A percentile compares a stretch with the other conserved stretches of the same genome.
Conservation (phyloP, 495 filamentous ascomycete genomes). For the Penicillium cataractarum region DNA sequence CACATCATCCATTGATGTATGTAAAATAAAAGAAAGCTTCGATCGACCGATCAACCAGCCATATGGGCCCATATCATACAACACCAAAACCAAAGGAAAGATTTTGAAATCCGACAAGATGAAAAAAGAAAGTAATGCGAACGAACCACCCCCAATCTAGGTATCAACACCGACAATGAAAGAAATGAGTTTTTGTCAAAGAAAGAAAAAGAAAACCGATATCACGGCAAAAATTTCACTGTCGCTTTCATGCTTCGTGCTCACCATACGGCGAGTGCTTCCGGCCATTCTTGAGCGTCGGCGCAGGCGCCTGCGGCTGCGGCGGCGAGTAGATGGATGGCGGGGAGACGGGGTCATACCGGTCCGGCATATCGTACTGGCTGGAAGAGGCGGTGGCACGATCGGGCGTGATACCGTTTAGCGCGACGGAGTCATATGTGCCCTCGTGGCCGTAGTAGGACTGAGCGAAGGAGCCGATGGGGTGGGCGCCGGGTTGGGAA, state of each 20-base stretch:
- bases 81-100: background rate
- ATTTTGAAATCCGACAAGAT: no score
- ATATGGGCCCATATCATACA: background rate
- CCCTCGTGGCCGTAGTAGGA: conserved; percentile 18
- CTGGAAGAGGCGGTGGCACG: conserved; percentile 17
- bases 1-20: background rate
- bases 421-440: conserved; percentile 21
- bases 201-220: background rate
- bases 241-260: conserved; percentile 16
- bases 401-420: conserved; percentile 12
- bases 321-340: conserved; percentile 26
- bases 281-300: background rate
- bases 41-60: background rate
- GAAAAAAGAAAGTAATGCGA: no score
- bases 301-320: conserved; percentile 10
- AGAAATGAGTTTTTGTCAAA: background rate
- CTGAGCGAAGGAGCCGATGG: conserved; percentile 17
- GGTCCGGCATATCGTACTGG: conserved; percentile 22
- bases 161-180: background rate
- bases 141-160: background rate
- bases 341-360: conserved; percentile 32
- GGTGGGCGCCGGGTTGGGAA: background rate
- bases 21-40: background rate
- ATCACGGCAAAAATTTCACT: background rate
- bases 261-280: conserved; percentile 18